A percentile compares a stretch with the other conserved stretches of the same genome.
Conservation (phyloP, 768 basidiomycete species). For the Solioccasus polychromus region DNA sequence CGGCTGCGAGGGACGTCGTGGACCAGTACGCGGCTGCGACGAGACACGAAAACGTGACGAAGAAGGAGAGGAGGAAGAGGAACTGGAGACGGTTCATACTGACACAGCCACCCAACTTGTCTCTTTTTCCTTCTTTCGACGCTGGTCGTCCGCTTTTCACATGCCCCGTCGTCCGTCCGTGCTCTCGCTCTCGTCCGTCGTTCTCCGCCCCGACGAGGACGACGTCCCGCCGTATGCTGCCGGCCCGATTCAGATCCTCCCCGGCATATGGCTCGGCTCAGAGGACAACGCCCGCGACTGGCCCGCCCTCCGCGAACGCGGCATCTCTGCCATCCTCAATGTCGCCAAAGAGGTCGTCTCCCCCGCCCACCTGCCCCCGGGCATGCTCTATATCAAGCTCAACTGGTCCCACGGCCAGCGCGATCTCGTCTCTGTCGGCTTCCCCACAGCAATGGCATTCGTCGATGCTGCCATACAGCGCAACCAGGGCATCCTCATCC, state of each 20-base stretch:
- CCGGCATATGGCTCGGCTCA: conserved; percentile 85
- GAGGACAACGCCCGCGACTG: conserved; percentile 91
- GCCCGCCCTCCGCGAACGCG: conserved; percentile 61
- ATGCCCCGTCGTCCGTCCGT: conserved; percentile 58
- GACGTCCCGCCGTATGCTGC: conserved; percentile 60
- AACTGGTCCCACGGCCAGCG: conserved; percentile 94
- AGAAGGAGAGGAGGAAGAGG: conserved; percentile 53
- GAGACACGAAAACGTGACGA: conserved; percentile 47
- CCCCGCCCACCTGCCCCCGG: conserved; percentile 74
- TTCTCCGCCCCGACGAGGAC: conserved; percentile 67
- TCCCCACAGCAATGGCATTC: conserved; percentile 77
- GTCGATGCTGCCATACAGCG: conserved; percentile 73
- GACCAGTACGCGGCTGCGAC: conserved; percentile 42
- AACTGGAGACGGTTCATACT: conserved; percentile 48
- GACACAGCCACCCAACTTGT: neutral
- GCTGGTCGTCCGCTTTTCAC: conserved; percentile 9
- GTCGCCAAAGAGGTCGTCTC: conserved; percentile 88
- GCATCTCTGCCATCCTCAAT: conserved; percentile 81
- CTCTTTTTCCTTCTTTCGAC: neutral
- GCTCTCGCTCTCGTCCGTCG: conserved; percentile 59
- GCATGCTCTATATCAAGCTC: conserved; percentile 85
- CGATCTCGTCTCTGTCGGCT: conserved; percentile 77
- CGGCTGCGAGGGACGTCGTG: conserved; percentile 41
- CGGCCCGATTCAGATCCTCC: conserved; percentile 83
- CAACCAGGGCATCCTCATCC: conserved; percentile 78